A percentile compares a stretch with the other conserved stretches of the same genome.
phyloP scores from a whole-genome alignment of 805 yeast species.

The Barnettozyma botsteinii region DNA sequence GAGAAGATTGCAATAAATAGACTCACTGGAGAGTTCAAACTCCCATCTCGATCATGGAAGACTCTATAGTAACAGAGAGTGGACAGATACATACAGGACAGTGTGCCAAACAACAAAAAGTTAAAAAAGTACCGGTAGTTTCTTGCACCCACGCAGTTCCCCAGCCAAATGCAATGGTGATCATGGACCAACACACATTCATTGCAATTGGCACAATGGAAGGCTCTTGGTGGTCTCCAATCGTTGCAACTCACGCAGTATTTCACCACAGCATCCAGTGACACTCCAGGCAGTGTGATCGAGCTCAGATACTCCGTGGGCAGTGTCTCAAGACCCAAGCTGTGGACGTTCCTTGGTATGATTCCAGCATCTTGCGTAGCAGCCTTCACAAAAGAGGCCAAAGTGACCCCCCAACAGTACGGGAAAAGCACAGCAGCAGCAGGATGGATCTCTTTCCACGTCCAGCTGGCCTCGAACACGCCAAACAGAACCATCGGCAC shows the following conservation, averaged over 20 bases:
- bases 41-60: constrained; percentile 21
- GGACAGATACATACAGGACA: constrained; percentile 27
- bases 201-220: constrained; percentile 70
- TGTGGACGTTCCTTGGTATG: constrained; percentile 61
- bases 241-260: constrained; percentile 61
- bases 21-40: constrained; percentile 33
- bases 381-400: constrained; percentile 45
- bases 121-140: constrained; percentile 58
- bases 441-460: constrained; percentile 52
- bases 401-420: constrained; percentile 51
- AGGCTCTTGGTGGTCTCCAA: constrained; percentile 74
- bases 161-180: constrained; percentile 50
- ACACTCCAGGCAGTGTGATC: constrained; percentile 39
- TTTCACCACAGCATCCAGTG: constrained; percentile 36
- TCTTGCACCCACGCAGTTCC: constrained; percentile 71
- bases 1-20: constrained; percentile 50
- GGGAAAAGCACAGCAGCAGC: constrained; percentile 49
- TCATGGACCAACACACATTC: constrained; percentile 42
- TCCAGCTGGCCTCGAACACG: constrained; percentile 47
- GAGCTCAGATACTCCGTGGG: constrained; percentile 56
- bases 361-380: constrained; percentile 63
- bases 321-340: constrained; percentile 25
- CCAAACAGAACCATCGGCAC: constrained; percentile 51
- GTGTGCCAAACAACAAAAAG: constrained; percentile 38
- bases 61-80: constrained; percentile 31